phyloP scores from a whole-genome alignment of 306 rosid genomes.

The Mimosa bimucronata region DNA sequence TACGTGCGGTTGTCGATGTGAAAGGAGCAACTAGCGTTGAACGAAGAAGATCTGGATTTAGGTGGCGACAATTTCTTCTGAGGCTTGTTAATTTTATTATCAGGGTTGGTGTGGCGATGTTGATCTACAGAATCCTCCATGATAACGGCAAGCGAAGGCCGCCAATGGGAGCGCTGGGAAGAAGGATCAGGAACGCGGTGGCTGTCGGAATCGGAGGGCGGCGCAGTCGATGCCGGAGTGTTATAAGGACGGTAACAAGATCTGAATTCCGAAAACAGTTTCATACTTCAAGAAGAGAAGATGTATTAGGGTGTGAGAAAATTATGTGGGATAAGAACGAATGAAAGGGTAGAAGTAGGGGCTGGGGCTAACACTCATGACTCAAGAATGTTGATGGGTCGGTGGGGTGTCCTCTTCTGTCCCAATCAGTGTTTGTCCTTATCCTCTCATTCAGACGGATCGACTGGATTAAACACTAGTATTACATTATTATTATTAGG shows the following conservation, averaged over 20 bases:
- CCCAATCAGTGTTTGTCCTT: slow-evolving; percentile 4
- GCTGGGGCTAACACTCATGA: no score
- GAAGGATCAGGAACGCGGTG: background rate
- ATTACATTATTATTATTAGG: no score
- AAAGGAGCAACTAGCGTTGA: background rate
- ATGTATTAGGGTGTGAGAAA: background rate
- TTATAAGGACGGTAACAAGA: background rate
- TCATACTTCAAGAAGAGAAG: background rate
- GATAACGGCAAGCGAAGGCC: slow-evolving; percentile 33
- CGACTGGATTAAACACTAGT: background rate
- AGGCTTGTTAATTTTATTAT: background rate
- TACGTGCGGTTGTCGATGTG: background rate
- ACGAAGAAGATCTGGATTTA: background rate
- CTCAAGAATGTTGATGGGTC: background rate
- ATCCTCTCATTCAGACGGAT: background rate
- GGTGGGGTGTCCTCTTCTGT: background rate
- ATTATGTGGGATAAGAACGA: background rate
- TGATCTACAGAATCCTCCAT: slow-evolving; percentile 28
- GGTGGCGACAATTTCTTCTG: background rate
- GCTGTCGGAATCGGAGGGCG: background rate
- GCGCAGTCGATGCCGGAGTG: background rate
- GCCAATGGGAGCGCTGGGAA: slow-evolving; percentile 5
- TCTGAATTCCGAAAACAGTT: background rate
- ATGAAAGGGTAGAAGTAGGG: background rate
- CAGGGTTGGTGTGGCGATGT: background rate